Evolutionary conservation across 2,329 filamentous ascomycete genomes (phyloP), one percentile per base, ranked within the genome.

Genomic region (Sporothrix euskadiensis): DNA sequence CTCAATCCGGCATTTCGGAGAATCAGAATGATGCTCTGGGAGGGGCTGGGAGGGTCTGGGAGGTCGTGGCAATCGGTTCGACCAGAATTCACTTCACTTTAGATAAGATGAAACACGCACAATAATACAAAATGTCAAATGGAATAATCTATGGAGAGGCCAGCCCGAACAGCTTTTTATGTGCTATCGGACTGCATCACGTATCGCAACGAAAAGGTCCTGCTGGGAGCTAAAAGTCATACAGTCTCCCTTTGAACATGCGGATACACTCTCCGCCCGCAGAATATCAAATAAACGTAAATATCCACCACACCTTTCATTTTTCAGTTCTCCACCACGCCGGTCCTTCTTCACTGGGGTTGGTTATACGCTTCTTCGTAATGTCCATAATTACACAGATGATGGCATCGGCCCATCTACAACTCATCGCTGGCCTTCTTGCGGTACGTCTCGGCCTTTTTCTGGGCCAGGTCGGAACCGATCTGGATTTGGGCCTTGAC

Each of bases 341-440:
- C 56, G 9, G 5, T 49, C 35, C 59, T 41, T 19, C 30, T 16
- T 19, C 44, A n/a, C 61, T 16, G 4, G 30, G 8, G 49, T 10
- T 26, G 16, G 22, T 2, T 12, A 49, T 32, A 44, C 41, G 1
- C 19, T 41, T 47, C 30, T 32, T 70, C 39, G 57, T 26, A 65
- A 47, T 22, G 1, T 65, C 56, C 2, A 35, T 59, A 6, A 22
- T 19, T 4, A 6, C 26, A 12, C 35, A 59, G 4, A 57, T 35
- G 14, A 5, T 22, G 30, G 19, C 35, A 19, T 12, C 8, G 10
- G 39, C 54, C 12, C 22, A 16, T 59, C 84, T 82, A 88, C 78
- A 89, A 79, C 80, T 89, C 87, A 75, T 86, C 81, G 77, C 85
- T 83, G 8, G 78, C 75, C 72, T 85, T 81, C 75, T 80, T 79